Evolutionary conservation across 768 basidiomycete genomes (phyloP).

Genomic region (Ephemerocybe angulata): DNA sequence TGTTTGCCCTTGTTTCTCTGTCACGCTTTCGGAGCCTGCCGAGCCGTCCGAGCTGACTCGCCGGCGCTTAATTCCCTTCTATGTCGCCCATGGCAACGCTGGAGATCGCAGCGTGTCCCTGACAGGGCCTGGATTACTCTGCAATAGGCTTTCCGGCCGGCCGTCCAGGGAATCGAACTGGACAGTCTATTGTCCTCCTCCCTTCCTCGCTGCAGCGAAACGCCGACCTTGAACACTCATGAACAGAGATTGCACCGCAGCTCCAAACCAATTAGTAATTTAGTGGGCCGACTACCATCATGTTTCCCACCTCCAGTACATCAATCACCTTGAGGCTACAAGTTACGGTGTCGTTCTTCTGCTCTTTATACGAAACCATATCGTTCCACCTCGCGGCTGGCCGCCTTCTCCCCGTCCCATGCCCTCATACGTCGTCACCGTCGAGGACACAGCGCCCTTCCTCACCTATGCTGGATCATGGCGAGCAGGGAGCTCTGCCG

Average conservation of each 20-base stretch:
- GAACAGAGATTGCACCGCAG: too few species aligned
- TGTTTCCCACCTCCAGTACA: too few species aligned
- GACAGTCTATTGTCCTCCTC: too few species aligned
- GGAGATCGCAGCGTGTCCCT: too few species aligned
- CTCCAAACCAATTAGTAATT: too few species aligned
- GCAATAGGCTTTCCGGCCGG: too few species aligned
- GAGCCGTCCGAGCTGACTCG: background rate
- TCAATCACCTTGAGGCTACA: too few species aligned
- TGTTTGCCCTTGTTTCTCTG: constrained; percentile 4
- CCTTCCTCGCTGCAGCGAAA: too few species aligned
- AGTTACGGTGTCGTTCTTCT: background rate
- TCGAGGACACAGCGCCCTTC: constrained; percentile 11
- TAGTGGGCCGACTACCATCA: too few species aligned
- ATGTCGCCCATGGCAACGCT: background rate
- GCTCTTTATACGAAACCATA: background rate
- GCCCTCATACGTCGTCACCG: constrained; percentile 14
- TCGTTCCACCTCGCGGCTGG: constrained; percentile 26
- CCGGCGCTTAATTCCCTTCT: background rate
- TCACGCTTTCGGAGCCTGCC: background rate
- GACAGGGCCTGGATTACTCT: too few species aligned
- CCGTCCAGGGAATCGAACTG: too few species aligned
- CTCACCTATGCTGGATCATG: constrained; percentile 7
- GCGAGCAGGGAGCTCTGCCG: background rate
- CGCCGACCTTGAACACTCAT: too few species aligned
- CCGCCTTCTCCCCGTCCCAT: constrained; percentile 24